Percentiles rank a stretch among this genome's conserved stretches.
These are phyloP conservation scores for Melaleuca alternifolia DNA, from an alignment of 345 rosid genomes.

Conservation along the genomic window DNA sequence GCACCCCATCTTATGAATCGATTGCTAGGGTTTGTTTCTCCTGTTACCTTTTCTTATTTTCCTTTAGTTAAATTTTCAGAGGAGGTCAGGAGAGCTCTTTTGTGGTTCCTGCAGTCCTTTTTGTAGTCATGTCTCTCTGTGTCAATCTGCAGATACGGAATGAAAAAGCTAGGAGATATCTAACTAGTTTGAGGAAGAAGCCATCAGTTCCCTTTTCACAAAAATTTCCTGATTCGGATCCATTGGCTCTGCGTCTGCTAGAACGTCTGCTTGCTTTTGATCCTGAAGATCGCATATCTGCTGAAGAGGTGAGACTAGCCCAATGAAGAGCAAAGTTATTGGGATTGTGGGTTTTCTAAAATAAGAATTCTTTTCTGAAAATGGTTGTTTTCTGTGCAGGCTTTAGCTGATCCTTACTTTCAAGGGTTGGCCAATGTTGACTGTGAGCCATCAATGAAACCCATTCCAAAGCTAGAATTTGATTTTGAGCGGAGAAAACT, in stretches of 20 bases:
- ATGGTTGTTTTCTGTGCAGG: conserved; percentile 25
- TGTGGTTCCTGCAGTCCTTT: conserved; percentile 9
- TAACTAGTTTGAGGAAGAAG: conserved; percentile 74
- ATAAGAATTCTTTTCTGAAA: neutral
- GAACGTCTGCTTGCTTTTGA: conserved; percentile 87
- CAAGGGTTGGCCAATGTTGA: conserved; percentile 60
- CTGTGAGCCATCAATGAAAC: conserved; percentile 66
- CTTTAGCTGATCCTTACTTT: conserved; percentile 89
- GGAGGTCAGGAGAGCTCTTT: neutral
- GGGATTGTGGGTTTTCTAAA: neutral
- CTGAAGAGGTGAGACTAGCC: conserved; percentile 61
- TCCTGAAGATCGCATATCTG: conserved; percentile 90
- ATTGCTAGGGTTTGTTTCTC: conserved; percentile 64
- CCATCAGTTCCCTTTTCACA: conserved; percentile 43
- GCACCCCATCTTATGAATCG: conserved; percentile 72
- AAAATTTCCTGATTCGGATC: conserved; percentile 60
- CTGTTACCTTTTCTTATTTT: neutral
- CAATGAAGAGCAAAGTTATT: neutral
- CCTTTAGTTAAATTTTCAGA: neutral
- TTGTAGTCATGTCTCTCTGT: conserved; percentile 44
- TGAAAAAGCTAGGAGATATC: conserved; percentile 88
- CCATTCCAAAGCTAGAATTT: conserved; percentile 80
- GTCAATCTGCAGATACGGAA: conserved; percentile 62
- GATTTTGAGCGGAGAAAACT: conserved; percentile 86
- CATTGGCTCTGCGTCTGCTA: conserved; percentile 65